Base-by-base conservation (phyloP, 148 eudicot species). In the Chenopodium quinoa region DNA sequence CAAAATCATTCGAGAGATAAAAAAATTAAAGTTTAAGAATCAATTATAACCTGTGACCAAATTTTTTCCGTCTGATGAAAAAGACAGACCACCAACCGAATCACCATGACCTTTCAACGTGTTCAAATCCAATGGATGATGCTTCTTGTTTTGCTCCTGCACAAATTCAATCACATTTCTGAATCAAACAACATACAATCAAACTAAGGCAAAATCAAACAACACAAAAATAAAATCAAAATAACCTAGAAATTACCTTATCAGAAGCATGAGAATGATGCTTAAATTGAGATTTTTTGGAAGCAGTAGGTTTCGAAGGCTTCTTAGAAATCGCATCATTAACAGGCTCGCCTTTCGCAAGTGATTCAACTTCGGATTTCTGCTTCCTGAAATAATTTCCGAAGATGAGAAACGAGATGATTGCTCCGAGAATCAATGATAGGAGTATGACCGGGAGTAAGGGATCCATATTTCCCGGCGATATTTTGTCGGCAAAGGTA, bases 21-120 rank as follows among this genome's bases (percentile, higher is more conserved):
- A 25, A 71, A 46, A 27, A 69, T 5, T 8, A 48, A 56, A 17
- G 4, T 69, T 58, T 23, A 25, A 11, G 31, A 77, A 80, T 47
- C 23, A 50, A 75, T 5, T 6, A 87, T 83, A 84, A 97, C 99
- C 98, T 85, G 99, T 97, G 16, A 97, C 99, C 84, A 97, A 87
- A 89, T 85, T 89, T 34, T 80, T 87, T 17, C 91, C 95, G 75
- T 94, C 97, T 2, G 90, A 79, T 52, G 97, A 94, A 83, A 97
- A 97, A 75, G 88, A 89, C 34, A 97, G 74, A 60, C 94, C 92
- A 20, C 88, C 92, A 85, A 94, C 94, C 62, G 91, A 74, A 87
- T 97, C 99, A 6, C 92, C 89, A 78, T 97, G 99, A 82, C 99
- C 99, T 89, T 97, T 97, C 82, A 97, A 81, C 73, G 99, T 97